Percentiles rank a stretch among this genome's conserved stretches.
Evolutionary conservation across 768 basidiomycete species (phyloP).

Genomic region (Suillus hirtellus): DNA sequence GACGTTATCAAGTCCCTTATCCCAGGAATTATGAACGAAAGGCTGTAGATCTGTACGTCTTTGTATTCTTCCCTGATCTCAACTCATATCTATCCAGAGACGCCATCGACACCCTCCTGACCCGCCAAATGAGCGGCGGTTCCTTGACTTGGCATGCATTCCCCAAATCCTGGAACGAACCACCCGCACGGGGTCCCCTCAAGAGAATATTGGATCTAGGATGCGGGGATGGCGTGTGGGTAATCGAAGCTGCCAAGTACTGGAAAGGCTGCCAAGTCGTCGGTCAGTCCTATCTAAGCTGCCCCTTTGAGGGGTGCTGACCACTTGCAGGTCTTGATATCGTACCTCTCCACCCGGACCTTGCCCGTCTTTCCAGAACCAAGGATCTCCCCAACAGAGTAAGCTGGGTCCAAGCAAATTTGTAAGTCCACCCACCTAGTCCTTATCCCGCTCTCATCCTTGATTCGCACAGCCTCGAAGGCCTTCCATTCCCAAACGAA

Average conservation of each 20-base stretch:
- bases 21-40: slow-evolving; percentile 65
- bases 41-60: slow-evolving; percentile 66
- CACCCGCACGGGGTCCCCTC: neutral
- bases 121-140: slow-evolving; percentile 55
- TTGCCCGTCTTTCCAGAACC: slow-evolving; percentile 51
- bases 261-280: slow-evolving; percentile 52
- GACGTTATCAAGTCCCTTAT: slow-evolving; percentile 58
- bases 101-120: slow-evolving; percentile 64
- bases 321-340: slow-evolving; percentile 64
- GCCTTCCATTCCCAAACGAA: slow-evolving; percentile 66
- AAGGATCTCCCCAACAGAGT: slow-evolving; percentile 59
- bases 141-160: slow-evolving; percentile 60
- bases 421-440: slow-evolving; percentile 44
- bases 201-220: slow-evolving; percentile 59
- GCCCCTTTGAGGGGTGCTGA: neutral
- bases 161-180: slow-evolving; percentile 22
- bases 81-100: slow-evolving; percentile 45
- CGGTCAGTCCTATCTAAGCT: neutral
- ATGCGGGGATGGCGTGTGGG: slow-evolving; percentile 78
- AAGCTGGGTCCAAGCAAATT: slow-evolving; percentile 73
- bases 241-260: slow-evolving; percentile 58
- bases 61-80: neutral
- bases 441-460: neutral
- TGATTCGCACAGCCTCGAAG: slow-evolving; percentile 50
- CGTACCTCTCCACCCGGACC: slow-evolving; percentile 70